A percentile compares a stretch with the other conserved stretches of the same genome.
Conservation (phyloP, 345 rosid genomes). For the Linum tenue region DNA sequence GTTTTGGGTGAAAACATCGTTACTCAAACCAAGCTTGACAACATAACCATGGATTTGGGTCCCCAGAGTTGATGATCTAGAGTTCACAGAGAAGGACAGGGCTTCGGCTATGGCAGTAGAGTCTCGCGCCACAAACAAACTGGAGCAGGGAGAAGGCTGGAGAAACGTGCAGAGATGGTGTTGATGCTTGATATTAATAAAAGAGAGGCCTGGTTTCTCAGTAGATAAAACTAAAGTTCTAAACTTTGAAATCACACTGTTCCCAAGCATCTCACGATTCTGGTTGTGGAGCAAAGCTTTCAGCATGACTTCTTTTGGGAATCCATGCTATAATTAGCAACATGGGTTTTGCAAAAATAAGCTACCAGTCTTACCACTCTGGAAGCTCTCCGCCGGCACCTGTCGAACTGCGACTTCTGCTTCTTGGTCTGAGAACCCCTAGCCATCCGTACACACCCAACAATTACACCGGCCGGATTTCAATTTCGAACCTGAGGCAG, state of each 20-base stretch:
- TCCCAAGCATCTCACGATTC: background rate
- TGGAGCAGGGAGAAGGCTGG: background rate
- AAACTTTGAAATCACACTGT: background rate
- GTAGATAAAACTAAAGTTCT: background rate
- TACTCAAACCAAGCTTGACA: conserved; percentile 21
- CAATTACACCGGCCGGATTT: background rate
- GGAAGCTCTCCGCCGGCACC: conserved; percentile 27
- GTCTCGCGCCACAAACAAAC: conserved; percentile 8
- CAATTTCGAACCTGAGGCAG: too few relatives aligned
- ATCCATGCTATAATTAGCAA: too few relatives aligned
- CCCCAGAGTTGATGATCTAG: conserved; percentile 17
- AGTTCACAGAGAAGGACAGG: conserved; percentile 16
- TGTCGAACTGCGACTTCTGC: conserved; percentile 27
- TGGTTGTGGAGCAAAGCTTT: too few relatives aligned
- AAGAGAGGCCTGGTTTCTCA: background rate
- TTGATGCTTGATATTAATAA: background rate
- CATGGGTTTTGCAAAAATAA: conserved; percentile 35
- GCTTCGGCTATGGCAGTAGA: conserved; percentile 13
- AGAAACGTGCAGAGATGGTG: background rate
- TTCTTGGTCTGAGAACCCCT: conserved; percentile 17
- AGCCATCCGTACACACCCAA: background rate
- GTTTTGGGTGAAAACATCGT: conserved; percentile 26
- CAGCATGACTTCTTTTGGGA: too few relatives aligned
- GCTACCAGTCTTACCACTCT: conserved; percentile 29
- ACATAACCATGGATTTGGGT: conserved; percentile 27